phyloP scores from a whole-genome alignment of 164 flowering plant genomes.

The Berberis vulgaris region DNA sequence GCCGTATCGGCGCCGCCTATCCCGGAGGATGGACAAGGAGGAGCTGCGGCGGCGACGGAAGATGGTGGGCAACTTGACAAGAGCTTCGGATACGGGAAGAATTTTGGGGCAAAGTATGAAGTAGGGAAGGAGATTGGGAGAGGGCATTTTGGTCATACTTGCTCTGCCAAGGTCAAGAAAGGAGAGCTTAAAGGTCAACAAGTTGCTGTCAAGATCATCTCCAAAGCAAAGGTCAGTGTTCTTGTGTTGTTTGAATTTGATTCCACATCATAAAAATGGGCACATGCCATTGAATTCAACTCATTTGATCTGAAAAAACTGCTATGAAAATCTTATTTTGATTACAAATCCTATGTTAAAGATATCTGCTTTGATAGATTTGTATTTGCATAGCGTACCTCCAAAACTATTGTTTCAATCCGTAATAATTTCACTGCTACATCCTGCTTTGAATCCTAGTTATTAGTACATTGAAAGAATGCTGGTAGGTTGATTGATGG shows the following conservation, averaged over 20 bases:
- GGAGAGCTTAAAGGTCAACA: constrained; percentile 83
- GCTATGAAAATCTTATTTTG: too few relatives aligned
- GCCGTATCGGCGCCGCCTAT: constrained; percentile 62
- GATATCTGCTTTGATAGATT: too few relatives aligned
- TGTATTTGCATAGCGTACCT: too few relatives aligned
- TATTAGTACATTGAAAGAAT: too few relatives aligned
- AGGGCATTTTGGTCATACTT: constrained; percentile 93
- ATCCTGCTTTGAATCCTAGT: too few relatives aligned
- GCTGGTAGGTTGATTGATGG: too few relatives aligned
- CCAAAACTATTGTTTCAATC: too few relatives aligned
- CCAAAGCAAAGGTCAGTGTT: constrained; percentile 73
- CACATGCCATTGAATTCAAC: too few relatives aligned
- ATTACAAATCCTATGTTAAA: too few relatives aligned
- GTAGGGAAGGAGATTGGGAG: constrained; percentile 85
- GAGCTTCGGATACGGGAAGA: constrained; percentile 71
- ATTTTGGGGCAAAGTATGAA: constrained; percentile 63
- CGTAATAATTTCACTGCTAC: too few relatives aligned
- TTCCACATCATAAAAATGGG: background rate
- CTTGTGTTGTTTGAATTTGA: background rate
- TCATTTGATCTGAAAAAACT: too few relatives aligned
- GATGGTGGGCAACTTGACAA: constrained; percentile 62
- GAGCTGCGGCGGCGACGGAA: constrained; percentile 28
- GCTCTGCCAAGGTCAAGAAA: constrained; percentile 69
- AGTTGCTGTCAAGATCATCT: constrained; percentile 88
- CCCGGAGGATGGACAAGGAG: constrained; percentile 83